phyloP scores from a whole-genome alignment of 2,329 filamentous ascomycete genomes.

The Beauveria varroae region DNA sequence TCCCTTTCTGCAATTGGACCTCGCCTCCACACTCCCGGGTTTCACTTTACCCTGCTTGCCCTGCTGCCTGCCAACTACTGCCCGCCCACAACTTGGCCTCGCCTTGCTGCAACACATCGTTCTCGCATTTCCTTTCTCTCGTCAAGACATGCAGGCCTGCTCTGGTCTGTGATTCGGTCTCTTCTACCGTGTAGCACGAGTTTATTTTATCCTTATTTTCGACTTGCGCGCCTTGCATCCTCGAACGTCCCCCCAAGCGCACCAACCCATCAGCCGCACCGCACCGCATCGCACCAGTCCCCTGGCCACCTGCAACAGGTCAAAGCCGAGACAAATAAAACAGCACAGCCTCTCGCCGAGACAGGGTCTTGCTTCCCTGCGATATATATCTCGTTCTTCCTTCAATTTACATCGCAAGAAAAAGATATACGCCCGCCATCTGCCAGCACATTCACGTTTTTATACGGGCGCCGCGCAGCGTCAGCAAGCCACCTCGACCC shows the following conservation, averaged over 20 bases:
- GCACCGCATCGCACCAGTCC: background rate
- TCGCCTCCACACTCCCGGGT: background rate
- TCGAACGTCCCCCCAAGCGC: too few relatives aligned
- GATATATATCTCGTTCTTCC: background rate
- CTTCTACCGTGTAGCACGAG: background rate
- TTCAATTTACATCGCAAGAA: background rate
- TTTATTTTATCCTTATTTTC: background rate
- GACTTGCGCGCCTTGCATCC: too few relatives aligned
- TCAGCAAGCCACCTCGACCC: conserved; percentile 1
- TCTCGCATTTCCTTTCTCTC: background rate
- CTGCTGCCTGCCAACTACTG: background rate
- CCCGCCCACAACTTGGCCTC: background rate
- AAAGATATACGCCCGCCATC: background rate
- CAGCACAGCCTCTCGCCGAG: background rate
- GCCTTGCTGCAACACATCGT: background rate
- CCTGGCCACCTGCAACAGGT: background rate
- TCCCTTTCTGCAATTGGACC: background rate
- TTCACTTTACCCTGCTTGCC: background rate
- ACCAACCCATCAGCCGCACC: background rate
- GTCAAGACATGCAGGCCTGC: conserved; percentile 2
- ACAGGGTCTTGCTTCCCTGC: background rate
- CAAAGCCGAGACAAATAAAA: background rate
- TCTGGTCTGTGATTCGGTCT: background rate
- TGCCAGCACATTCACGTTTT: background rate
- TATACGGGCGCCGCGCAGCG: background rate